These are phyloP conservation scores for Amyloporia xantha DNA, from an alignment of 768 basidiomycete species.

Conservation along the genomic window DNA sequence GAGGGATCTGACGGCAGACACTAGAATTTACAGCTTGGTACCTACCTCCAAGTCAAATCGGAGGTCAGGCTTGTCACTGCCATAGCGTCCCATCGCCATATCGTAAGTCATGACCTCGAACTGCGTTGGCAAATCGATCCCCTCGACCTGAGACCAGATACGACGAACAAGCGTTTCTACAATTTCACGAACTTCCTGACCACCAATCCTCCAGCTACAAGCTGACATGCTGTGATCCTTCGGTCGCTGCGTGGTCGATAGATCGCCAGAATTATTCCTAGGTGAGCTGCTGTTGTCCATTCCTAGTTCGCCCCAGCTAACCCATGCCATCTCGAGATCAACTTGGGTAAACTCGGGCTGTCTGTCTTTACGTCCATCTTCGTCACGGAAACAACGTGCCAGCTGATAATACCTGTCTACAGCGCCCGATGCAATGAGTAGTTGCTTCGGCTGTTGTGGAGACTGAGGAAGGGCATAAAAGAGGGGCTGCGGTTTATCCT, in stretches of 20 bases:
- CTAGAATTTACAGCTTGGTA: no score
- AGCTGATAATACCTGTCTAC: conserved; percentile 92
- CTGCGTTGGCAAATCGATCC: conserved; percentile 46
- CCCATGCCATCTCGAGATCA: conserved; percentile 94
- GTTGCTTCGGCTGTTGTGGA: conserved; percentile 93
- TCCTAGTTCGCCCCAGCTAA: conserved; percentile 59
- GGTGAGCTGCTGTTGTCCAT: conserved; percentile 9
- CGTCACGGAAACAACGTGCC: conserved; percentile 92
- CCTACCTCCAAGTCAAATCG: conserved; percentile 80
- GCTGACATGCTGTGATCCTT: conserved; percentile 24
- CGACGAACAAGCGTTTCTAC: conserved; percentile 68
- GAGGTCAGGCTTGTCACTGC: conserved; percentile 92
- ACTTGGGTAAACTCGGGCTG: conserved; percentile 98
- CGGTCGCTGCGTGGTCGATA: not conserved
- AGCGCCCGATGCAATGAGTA: conserved; percentile 83
- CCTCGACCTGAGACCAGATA: conserved; percentile 73
- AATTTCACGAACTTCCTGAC: conserved; percentile 69
- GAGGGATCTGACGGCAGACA: no score
- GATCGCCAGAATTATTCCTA: not conserved
- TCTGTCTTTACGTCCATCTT: conserved; percentile 89
- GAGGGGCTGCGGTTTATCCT: conserved; percentile 22
- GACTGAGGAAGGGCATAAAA: conserved; percentile 94
- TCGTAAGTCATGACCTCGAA: conserved; percentile 85
- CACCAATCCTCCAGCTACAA: conserved; percentile 87
- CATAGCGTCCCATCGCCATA: conserved; percentile 93